These are phyloP conservation scores for Solanum rostratum DNA, from an alignment of 257 asterid genomes.

Conservation along the genomic window DNA sequence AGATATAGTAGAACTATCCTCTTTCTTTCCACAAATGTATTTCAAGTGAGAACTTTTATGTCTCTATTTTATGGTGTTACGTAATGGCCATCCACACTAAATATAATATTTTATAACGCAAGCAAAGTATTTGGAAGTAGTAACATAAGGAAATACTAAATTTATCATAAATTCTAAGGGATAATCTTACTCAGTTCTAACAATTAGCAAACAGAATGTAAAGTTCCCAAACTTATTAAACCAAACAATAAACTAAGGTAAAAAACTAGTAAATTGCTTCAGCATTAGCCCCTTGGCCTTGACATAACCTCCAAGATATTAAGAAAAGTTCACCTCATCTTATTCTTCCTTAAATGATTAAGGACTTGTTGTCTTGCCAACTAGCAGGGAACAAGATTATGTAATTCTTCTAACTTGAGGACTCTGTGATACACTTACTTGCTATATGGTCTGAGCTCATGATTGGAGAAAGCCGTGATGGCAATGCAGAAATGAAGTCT, in stretches of 20 bases:
- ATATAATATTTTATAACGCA: no score
- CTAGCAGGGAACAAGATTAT: not conserved
- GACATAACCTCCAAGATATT: not conserved
- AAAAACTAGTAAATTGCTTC: not conserved
- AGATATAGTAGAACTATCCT: no score
- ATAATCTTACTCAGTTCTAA: not conserved
- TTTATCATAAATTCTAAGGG: not conserved
- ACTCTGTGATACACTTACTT: not conserved
- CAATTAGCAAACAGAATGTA: not conserved
- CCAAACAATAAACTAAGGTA: not conserved
- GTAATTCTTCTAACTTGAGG: not conserved
- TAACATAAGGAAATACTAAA: not conserved
- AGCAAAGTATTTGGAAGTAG: not conserved
- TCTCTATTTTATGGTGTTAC: no score
- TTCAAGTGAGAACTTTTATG: no score
- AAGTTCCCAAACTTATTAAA: not conserved
- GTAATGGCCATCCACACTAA: no score
- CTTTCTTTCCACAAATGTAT: no score
- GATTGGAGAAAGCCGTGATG: not conserved
- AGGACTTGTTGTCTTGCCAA: not conserved
- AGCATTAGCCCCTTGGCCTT: not conserved
- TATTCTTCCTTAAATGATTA: not conserved
- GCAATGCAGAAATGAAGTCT: constrained; percentile 14
- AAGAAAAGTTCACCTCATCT: not conserved
- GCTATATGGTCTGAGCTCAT: not conserved